These are phyloP conservation scores for Quillaja saponaria DNA, from an alignment of 306 rosid genomes.

Conservation along the genomic window DNA sequence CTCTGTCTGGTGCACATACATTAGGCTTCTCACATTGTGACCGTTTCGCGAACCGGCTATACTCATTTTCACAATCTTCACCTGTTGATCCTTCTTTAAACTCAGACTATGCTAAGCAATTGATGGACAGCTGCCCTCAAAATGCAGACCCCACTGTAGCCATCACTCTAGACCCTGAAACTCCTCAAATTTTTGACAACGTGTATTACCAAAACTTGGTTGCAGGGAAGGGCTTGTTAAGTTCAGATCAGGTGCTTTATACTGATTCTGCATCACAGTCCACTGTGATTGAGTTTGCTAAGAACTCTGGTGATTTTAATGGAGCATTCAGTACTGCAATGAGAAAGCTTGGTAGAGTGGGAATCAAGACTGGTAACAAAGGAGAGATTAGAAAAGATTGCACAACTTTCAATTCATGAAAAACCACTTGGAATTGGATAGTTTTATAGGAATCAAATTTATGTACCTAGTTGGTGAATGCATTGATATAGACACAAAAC, in stretches of 20 bases:
- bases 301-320: slow-evolving; percentile 39
- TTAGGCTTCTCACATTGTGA: slow-evolving; percentile 69
- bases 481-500: no score
- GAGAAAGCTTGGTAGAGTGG: slow-evolving; percentile 76
- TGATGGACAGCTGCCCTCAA: slow-evolving; percentile 46
- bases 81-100: slow-evolving; percentile 62
- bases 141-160: slow-evolving; percentile 40
- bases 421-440: no score
- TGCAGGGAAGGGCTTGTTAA: slow-evolving; percentile 49
- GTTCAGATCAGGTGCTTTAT: slow-evolving; percentile 64
- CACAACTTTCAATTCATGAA: slow-evolving; percentile 56
- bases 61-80: slow-evolving; percentile 41
- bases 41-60: slow-evolving; percentile 53
- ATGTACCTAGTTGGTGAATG: no score
- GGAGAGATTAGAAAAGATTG: slow-evolving; percentile 71
- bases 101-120: slow-evolving; percentile 40
- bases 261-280: slow-evolving; percentile 36
- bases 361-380: slow-evolving; percentile 57
- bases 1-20: slow-evolving; percentile 87
- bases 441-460: no score
- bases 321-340: slow-evolving; percentile 62
- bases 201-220: slow-evolving; percentile 54
- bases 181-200: slow-evolving; percentile 58
- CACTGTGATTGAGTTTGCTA: slow-evolving; percentile 57
- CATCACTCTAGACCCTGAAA: slow-evolving; percentile 46